Conservation (phyloP, 73 alveolate species). For the Paramecium biaurelia region DNA sequence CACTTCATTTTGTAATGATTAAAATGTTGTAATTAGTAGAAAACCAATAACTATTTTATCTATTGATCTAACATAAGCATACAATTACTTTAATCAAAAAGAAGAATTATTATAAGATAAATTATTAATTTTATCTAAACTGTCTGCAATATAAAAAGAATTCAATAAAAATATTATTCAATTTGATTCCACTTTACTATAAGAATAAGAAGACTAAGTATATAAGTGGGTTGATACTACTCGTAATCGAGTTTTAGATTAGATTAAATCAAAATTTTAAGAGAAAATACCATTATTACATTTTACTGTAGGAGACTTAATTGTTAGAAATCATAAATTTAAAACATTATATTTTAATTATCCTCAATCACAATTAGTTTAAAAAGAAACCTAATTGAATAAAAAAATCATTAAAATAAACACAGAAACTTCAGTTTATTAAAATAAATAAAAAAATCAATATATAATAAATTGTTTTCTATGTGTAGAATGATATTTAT, state of each 20-base stretch:
- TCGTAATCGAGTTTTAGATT: neutral
- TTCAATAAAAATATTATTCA: neutral
- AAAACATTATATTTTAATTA: neutral
- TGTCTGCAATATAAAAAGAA: neutral
- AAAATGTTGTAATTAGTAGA: neutral
- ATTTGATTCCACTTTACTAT: neutral
- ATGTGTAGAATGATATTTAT: neutral
- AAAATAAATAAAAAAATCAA: neutral
- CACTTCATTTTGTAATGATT: neutral
- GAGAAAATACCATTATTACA: conserved; percentile 11
- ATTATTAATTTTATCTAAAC: neutral
- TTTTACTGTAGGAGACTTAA: conserved; percentile 9
- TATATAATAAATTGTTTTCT: neutral
- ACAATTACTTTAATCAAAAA: neutral
- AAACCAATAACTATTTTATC: neutral
- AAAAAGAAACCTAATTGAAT: neutral
- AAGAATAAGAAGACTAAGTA: neutral
- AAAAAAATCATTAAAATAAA: neutral
- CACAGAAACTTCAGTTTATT: neutral
- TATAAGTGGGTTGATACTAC: neutral
- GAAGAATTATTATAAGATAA: neutral
- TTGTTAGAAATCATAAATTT: neutral
- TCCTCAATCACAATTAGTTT: neutral
- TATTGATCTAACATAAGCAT: neutral
- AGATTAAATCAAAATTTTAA: neutral